Percentiles rank a stretch among this genome's conserved stretches.
Evolutionary conservation across 2,329 filamentous ascomycete species (phyloP).

Genomic region (Aspergillus sojae): DNA sequence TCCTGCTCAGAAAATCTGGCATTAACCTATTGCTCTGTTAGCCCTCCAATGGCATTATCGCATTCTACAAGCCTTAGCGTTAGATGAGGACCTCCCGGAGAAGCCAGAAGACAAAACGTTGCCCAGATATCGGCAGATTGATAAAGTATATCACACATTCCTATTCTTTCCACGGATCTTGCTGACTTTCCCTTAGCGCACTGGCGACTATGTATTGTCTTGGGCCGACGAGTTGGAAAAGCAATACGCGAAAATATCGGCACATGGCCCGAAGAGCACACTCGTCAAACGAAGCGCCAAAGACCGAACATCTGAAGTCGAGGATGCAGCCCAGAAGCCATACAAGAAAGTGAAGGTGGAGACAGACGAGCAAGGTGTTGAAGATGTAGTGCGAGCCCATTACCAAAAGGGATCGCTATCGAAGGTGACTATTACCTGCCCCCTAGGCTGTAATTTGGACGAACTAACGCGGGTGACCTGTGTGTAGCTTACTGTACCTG

Average conservation of each 20-base stretch:
- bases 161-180: background rate
- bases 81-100: constrained; percentile 87
- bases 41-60: constrained; percentile 96
- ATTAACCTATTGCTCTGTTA: constrained; percentile 13
- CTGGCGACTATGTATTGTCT: constrained; percentile 74
- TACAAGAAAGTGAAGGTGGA: constrained; percentile 52
- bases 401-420: constrained; percentile 48
- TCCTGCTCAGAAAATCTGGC: background rate
- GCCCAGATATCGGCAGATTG: constrained; percentile 83
- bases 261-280: constrained; percentile 45
- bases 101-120: constrained; percentile 74
- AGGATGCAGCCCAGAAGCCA: constrained; percentile 32
- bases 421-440: constrained; percentile 34
- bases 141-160: constrained; percentile 58
- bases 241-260: constrained; percentile 52
- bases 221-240: constrained; percentile 72
- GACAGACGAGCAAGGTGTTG: constrained; percentile 24
- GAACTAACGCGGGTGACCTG: constrained; percentile 9
- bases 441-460: background rate
- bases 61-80: constrained; percentile 85
- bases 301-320: constrained; percentile 24
- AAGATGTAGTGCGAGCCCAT: constrained; percentile 43
- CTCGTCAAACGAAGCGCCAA: constrained; percentile 51
- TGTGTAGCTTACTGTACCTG: constrained; percentile 47
- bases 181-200: constrained; percentile 53